These are phyloP conservation scores for Sanghuangporus baumii DNA, from an alignment of 1,284 basidiomycete genomes.

Conservation along the genomic window DNA sequence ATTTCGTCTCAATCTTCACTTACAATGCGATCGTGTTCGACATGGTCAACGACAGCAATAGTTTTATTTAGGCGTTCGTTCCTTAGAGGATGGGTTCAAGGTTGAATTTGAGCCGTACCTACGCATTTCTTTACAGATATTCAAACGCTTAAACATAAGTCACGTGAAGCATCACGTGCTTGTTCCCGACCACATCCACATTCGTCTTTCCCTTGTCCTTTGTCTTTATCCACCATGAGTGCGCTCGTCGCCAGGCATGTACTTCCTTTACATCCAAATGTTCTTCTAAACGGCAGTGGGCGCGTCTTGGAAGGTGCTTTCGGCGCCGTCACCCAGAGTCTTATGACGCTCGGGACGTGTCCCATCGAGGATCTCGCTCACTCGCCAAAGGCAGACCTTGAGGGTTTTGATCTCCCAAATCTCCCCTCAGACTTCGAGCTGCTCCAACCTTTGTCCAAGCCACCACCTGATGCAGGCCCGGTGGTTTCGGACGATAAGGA, in stretches of 20 bases:
- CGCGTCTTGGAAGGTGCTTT: conserved; percentile 14
- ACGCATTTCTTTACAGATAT: no score
- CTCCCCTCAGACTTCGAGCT: conserved; percentile 2
- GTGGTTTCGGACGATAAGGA: conserved; percentile 12
- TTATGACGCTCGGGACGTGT: conserved; percentile 13
- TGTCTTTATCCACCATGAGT: conserved; percentile 4
- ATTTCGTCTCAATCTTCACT: conserved; percentile 24
- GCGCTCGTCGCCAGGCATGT: conserved; percentile 5
- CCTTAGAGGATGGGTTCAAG: neutral
- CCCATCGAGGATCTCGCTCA: conserved; percentile 13
- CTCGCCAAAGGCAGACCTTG: conserved; percentile 12
- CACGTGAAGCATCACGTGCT: neutral
- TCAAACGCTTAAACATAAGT: no score
- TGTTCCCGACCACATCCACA: neutral
- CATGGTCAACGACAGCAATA: conserved; percentile 34
- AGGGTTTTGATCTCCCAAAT: conserved; percentile 15
- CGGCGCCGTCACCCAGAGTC: conserved; percentile 11
- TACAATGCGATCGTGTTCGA: conserved; percentile 74
- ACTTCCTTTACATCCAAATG: conserved; percentile 5
- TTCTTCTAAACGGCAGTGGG: conserved; percentile 6
- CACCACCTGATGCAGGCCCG: neutral
- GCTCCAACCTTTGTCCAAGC: conserved; percentile 1
- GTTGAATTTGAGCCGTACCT: neutral
- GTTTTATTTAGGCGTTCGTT: neutral
- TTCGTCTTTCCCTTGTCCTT: neutral